A percentile compares a stretch with the other conserved stretches of the same genome.
Conservation (phyloP, 1,139 yeast genomes). For the Oligophagozyma castellii region DNA sequence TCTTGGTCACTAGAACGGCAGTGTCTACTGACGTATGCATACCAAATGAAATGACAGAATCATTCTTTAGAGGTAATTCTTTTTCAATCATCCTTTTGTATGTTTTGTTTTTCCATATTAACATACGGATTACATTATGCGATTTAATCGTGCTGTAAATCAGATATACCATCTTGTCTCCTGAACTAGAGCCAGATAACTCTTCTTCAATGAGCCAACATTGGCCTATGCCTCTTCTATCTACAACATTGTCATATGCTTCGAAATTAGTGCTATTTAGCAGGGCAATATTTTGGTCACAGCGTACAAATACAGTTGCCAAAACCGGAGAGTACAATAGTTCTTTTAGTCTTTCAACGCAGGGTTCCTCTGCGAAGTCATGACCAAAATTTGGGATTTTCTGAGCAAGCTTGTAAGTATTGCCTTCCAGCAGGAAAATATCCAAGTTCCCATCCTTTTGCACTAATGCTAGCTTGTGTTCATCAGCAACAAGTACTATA, state of each 20-base stretch:
- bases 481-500: constrained; percentile 13
- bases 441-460: constrained; percentile 18
- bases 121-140: constrained; percentile 12
- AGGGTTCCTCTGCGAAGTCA: constrained; percentile 5
- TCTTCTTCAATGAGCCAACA: constrained; percentile 15
- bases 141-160: constrained; percentile 13
- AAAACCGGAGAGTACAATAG: constrained; percentile 14
- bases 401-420: constrained; percentile 14
- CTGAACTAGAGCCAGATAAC: constrained; percentile 3
- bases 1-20: too few species aligned
- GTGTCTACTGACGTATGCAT: background rate
- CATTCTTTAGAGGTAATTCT: constrained; percentile 11
- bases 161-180: constrained; percentile 9
- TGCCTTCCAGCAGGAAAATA: constrained; percentile 14
- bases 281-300: constrained; percentile 14
- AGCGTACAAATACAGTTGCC: constrained; percentile 19
- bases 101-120: constrained; percentile 18
- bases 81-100: constrained; percentile 17
- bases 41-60: constrained; percentile 10
- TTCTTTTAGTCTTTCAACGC: constrained; percentile 8
- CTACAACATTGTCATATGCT: constrained; percentile 20
- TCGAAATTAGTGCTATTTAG: constrained; percentile 21
- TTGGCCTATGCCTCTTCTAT: constrained; percentile 18
- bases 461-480: constrained; percentile 15
- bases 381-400: constrained; percentile 16